Evolutionary conservation across 1,284 basidiomycete genomes (phyloP), one percentile per base, ranked within the genome.

Genomic region (Pseudomicrostroma phylloplanum): DNA sequence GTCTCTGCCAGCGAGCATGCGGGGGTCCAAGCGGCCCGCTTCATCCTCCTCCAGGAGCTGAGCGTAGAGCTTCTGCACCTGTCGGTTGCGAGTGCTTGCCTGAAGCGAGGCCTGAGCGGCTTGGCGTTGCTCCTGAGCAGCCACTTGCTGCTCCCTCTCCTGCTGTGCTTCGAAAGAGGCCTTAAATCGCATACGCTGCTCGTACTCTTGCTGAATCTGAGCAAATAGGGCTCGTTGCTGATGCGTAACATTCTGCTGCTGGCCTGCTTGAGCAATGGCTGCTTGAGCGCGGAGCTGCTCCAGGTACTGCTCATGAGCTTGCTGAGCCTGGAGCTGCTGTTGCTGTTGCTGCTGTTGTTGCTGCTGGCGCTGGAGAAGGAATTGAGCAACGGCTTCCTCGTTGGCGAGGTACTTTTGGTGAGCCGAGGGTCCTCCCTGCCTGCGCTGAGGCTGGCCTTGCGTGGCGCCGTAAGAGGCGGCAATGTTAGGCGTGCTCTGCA

Each of bases 101-200:
- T 73, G 72, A 49, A 73, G 67, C 61, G 64, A 72, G 19, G 72
- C 72, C 53, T 72, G 70, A 17, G 70, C 72, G 9, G 72, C 72
- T 48, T 72, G 68, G 36, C 70, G 66, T 63, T 74, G 72, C 63
- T 74, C 70, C 48, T 66, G 66, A 7, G 67, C 70, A 12, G 63
- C 63, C 19, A 67, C 59, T 46, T 64, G 64, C 21, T 49, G 57
- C 59, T 62, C 57, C 57, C 59, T 57, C 19, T 41, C 48, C 40
- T 55, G 58, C 11, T 48, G 40, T 19, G 55, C 54, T 21, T 39
- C 42, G 6, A 15, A 13, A n/a, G 55, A 30, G 30, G 56, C 56
- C 25, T 58, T 46, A 8, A 60, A 39, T 43, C 61, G 65, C 9
- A 56, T 56, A 56, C 65, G 68, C 2, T 62, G 66, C 17, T 63